Base-by-base conservation (phyloP, 129 eudicot species). In the Arctium lappa region DNA sequence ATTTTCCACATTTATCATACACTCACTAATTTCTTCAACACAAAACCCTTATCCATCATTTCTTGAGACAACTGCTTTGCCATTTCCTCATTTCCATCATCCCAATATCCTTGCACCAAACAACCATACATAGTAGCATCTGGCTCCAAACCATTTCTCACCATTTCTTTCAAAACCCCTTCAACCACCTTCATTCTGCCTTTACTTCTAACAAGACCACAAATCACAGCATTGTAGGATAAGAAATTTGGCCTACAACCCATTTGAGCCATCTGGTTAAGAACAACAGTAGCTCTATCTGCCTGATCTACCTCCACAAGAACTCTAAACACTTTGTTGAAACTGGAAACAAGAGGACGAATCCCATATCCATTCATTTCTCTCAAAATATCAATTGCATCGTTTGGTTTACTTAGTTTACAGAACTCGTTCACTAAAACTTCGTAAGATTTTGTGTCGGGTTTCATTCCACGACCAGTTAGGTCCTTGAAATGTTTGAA, bases 161-260 rank as follows among this genome's bases (percentile, higher is more conserved):
- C 72, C 97, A 92, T 92, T 56, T 88, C 89, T 74, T 75, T 75
- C 38, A 86, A 84, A 62, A 92, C 83, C 82, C 80, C 82, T 56
- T 89, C 93, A 66, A 89, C 88, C 37, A 85, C 86, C 72, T 78
- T 74, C 86, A 87, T 85, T 82, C 85, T 89, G 10, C 93, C 87
- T 72, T 81, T 73, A 48, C 78, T 85, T 76, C 83, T 83, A 34
- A 78, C 80, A 36, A 92, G 90, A 11, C 90, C 81, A 44, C 48
- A 70, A 81, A 92, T 86, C 82, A 92, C 92, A 18, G 70, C 72
- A 36, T 72, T 81, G 68, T 88, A 90, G 2, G 94, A 90, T 60
- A 88, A 46, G 85, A 90, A 92, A 73, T 92, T 90, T 7, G 90
- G 90, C 5, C 8, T 10, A 72, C 88, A 87, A 81, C 92, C 91